Conservation (phyloP, 768 basidiomycete genomes). For the Russula sp. region DNA sequence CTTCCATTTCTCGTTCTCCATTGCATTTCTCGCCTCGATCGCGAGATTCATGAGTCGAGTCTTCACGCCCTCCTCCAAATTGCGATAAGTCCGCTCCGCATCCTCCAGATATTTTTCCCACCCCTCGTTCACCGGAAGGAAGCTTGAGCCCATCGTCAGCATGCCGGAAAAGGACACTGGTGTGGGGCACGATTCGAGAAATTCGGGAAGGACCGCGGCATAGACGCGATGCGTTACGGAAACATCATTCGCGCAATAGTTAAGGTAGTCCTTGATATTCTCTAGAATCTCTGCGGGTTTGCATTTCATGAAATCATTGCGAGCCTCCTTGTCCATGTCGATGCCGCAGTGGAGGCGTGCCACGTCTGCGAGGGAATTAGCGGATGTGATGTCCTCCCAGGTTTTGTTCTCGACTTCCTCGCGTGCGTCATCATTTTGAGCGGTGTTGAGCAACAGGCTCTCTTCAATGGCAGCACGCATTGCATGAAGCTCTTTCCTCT, state of each 20-base stretch:
- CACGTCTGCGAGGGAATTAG: conserved; percentile 90
- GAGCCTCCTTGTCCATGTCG: conserved; percentile 69
- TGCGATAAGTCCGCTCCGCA: conserved; percentile 73
- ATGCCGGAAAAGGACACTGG: conserved; percentile 92
- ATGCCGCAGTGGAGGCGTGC: conserved; percentile 86
- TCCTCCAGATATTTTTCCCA: conserved; percentile 82
- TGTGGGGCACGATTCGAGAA: conserved; percentile 79
- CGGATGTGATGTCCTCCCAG: conserved; percentile 93
- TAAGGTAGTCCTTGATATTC: conserved; percentile 68
- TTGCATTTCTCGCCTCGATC: conserved; percentile 49
- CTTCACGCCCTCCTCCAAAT: conserved; percentile 63
- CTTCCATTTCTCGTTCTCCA: conserved; percentile 55
- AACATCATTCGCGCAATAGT: conserved; percentile 87
- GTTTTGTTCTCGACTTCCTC: conserved; percentile 51
- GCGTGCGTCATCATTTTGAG: conserved; percentile 44
- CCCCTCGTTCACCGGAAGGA: conserved; percentile 83
- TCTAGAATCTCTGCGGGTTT: conserved; percentile 62
- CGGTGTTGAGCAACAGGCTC: conserved; percentile 37
- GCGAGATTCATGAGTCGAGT: conserved; percentile 66
- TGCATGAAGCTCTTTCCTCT: conserved; percentile 42
- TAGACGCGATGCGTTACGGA: conserved; percentile 81
- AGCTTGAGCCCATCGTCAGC: conserved; percentile 86
- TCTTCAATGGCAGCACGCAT: conserved; percentile 43
- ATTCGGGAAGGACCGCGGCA: conserved; percentile 70
- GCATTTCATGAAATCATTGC: conserved; percentile 71